Evolutionary conservation across 116 monocot species (phyloP).

Genomic region (Iris pallida): DNA sequence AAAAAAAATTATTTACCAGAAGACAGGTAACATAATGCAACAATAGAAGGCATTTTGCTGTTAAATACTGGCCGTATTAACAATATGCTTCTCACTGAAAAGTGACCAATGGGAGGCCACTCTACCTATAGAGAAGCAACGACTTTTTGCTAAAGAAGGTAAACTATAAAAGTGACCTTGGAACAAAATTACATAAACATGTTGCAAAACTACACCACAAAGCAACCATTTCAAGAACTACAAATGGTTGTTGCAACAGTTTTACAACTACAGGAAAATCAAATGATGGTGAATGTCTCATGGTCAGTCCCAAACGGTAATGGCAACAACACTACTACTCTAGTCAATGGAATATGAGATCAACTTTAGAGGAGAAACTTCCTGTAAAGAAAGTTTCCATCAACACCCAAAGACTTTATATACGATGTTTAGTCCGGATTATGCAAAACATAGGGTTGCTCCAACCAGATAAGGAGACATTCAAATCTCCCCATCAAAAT

Average conservation of each 20-base stretch:
- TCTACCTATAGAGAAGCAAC: slow-evolving; percentile 1
- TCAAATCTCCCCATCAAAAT: slow-evolving; percentile 1
- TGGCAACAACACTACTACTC: slow-evolving; percentile 20
- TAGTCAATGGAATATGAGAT: slow-evolving; percentile 43
- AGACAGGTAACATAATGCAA: slow-evolving; percentile 30
- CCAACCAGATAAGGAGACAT: slow-evolving; percentile 2
- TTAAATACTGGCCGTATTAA: slow-evolving; percentile 27
- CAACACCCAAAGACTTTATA: slow-evolving; percentile 14
- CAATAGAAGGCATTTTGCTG: slow-evolving; percentile 20
- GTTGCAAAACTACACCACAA: neutral
- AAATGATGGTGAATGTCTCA: slow-evolving; percentile 3
- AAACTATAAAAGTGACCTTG: neutral
- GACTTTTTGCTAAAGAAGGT: neutral
- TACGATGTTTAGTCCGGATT: slow-evolving; percentile 14
- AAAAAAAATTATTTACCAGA: slow-evolving; percentile 15
- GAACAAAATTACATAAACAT: neutral
- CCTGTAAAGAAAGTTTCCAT: slow-evolving; percentile 3
- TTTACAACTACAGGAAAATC: neutral
- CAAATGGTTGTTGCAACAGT: neutral
- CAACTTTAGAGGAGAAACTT: neutral
- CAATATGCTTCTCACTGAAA: slow-evolving; percentile 14
- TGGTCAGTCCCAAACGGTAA: slow-evolving; percentile 28
- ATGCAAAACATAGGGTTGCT: slow-evolving; percentile 17
- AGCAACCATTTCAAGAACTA: neutral
- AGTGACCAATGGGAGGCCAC: neutral